These are phyloP conservation scores for Naganishia cerealis DNA, from an alignment of 1,284 basidiomycete genomes.

Conservation along the genomic window DNA sequence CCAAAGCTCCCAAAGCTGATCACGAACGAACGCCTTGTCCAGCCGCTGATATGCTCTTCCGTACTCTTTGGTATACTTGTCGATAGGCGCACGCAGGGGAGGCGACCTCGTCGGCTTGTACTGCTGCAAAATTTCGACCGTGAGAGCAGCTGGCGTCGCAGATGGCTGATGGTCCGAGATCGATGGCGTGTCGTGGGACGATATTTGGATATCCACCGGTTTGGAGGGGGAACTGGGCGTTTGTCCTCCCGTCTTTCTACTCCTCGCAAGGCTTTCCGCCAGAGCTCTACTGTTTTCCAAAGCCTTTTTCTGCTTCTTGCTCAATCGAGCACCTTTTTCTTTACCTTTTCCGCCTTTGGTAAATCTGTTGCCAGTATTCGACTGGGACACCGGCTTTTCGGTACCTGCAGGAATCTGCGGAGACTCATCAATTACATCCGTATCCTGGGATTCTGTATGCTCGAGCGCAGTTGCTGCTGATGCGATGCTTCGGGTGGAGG, in stretches of 20 bases:
- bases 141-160: conserved; percentile 1
- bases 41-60: conserved; percentile 15
- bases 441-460: neutral
- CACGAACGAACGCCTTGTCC: conserved; percentile 20
- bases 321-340: neutral
- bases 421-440: neutral
- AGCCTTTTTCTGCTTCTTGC: conserved; percentile 24
- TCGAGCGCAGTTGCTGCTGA: neutral
- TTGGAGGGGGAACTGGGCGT: neutral
- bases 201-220: neutral
- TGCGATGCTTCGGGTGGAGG: neutral
- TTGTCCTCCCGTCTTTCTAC: neutral
- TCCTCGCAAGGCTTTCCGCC: conserved; percentile 1
- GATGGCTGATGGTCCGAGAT: neutral
- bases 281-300: conserved; percentile 10
- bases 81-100: conserved; percentile 6
- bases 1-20: conserved; percentile 20
- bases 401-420: neutral
- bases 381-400: neutral
- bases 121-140: conserved; percentile 7
- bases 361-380: neutral
- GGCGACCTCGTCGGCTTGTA: conserved; percentile 20
- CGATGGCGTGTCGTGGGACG: neutral
- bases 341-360: neutral
- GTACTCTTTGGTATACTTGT: conserved; percentile 25